Conservation (phyloP, 1,139 yeast species). For the Magnusiomyces tetraspermus region DNA sequence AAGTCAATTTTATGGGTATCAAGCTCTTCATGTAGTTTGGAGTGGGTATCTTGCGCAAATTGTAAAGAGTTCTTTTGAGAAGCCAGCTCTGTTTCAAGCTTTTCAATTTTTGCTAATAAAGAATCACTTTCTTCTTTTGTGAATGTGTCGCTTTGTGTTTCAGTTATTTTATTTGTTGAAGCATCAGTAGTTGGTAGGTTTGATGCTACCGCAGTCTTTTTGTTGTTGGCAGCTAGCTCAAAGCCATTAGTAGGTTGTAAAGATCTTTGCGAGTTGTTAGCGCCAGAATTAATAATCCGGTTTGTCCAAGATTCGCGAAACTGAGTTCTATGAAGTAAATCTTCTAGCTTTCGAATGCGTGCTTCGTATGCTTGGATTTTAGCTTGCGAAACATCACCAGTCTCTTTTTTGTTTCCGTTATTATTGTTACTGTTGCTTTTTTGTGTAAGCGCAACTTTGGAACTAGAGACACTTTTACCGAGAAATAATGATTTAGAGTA, state of each 20-base stretch:
- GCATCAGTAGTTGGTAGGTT: neutral
- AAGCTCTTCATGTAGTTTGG: conserved; percentile 19
- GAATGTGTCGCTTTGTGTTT: neutral
- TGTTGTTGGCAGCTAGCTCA: conserved; percentile 1
- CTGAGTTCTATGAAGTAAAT: conserved; percentile 32
- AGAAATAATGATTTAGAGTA: conserved; percentile 3
- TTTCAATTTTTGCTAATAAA: conserved; percentile 14
- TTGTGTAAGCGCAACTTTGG: neutral
- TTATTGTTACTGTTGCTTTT: neutral
- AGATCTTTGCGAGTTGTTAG: neutral
- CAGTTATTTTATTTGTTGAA: neutral
- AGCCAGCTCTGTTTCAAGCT: conserved; percentile 23
- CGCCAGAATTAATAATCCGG: conserved; percentile 1
- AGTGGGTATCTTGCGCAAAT: neutral
- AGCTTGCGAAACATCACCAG: conserved; percentile 8
- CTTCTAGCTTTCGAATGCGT: conserved; percentile 34
- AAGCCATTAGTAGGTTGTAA: conserved; percentile 2
- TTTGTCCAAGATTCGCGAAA: conserved; percentile 16
- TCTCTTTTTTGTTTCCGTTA: neutral
- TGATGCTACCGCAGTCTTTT: neutral
- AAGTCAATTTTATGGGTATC: conserved; percentile 16
- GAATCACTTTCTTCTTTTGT: conserved; percentile 11
- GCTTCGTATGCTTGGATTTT: conserved; percentile 28
- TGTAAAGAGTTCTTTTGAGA: conserved; percentile 21
- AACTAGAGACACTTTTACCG: neutral